Evolutionary conservation across 2,329 filamentous ascomycete species (phyloP).

Genomic region (Neonectria sp.): DNA sequence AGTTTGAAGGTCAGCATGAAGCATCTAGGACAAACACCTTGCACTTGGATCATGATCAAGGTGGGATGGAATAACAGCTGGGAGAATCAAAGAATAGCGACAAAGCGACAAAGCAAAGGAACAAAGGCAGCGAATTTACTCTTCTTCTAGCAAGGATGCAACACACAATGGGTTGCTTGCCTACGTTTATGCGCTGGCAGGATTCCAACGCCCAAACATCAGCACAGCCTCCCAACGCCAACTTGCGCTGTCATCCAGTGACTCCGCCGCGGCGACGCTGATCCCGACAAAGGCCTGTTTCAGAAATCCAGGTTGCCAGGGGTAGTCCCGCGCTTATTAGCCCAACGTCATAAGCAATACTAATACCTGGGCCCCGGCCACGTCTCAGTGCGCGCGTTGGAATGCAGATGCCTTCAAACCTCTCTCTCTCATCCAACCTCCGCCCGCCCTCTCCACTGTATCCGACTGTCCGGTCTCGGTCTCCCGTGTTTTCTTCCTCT

Average conservation of each 20-base stretch:
- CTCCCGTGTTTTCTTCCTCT: slow-evolving; percentile 3
- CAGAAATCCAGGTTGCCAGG: slow-evolving; percentile 37
- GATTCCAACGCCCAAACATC: slow-evolving; percentile 28
- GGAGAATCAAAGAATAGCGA: background rate
- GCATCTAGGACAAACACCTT: background rate
- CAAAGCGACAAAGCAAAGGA: background rate
- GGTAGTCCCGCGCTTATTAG: slow-evolving; percentile 44
- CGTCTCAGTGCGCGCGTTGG: slow-evolving; percentile 24
- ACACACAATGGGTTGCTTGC: background rate
- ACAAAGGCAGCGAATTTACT: background rate
- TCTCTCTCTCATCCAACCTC: slow-evolving; percentile 9
- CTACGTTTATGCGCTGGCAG: slow-evolving; percentile 38
- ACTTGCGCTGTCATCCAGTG: slow-evolving; percentile 42
- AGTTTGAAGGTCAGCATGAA: background rate
- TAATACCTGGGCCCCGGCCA: slow-evolving; percentile 24
- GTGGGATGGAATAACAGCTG: too few relatives aligned
- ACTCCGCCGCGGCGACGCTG: slow-evolving; percentile 31
- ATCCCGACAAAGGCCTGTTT: slow-evolving; percentile 44
- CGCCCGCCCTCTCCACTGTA: background rate
- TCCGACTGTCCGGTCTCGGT: background rate
- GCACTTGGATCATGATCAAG: too few relatives aligned
- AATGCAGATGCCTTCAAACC: slow-evolving; percentile 32
- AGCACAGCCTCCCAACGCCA: slow-evolving; percentile 43
- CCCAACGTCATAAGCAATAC: slow-evolving; percentile 45
- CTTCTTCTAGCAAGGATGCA: background rate